A percentile compares a stretch with the other conserved stretches of the same genome.
Conservation (phyloP, 1,139 yeast genomes). For the Wickerhamiella infanticola region DNA sequence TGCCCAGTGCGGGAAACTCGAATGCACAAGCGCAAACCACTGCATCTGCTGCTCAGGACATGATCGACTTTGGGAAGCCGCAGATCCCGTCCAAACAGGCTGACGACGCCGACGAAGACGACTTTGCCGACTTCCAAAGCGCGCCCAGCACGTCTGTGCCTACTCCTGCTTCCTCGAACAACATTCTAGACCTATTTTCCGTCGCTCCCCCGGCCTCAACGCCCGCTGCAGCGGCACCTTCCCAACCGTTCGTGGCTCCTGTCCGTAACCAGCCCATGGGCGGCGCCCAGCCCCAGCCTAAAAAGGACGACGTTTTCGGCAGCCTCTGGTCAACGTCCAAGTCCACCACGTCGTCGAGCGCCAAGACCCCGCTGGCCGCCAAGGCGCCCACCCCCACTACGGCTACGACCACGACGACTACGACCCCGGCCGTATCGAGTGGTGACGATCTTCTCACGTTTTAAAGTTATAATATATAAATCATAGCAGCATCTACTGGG, state of each 20-base stretch:
- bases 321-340: constrained; percentile 58
- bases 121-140: constrained; percentile 86
- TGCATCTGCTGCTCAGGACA: constrained; percentile 10
- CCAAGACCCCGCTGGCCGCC: constrained; percentile 17
- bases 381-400: constrained; percentile 9
- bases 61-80: constrained; percentile 1
- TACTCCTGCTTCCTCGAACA: constrained; percentile 13
- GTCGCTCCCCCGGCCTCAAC: constrained; percentile 3
- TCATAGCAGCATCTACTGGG: background rate
- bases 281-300: constrained; percentile 23
- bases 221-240: background rate
- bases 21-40: constrained; percentile 10
- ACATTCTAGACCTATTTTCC: constrained; percentile 15
- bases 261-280: constrained; percentile 15
- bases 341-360: constrained; percentile 9
- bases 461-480: constrained; percentile 4
- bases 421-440: constrained; percentile 6
- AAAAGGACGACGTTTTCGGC: constrained; percentile 69
- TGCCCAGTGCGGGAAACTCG: constrained; percentile 3
- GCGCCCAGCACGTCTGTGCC: constrained; percentile 31
- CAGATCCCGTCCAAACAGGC: constrained; percentile 11
- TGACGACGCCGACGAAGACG: constrained; percentile 51
- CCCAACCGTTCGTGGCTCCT: background rate
- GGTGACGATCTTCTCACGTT: constrained; percentile 18
- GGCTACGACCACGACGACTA: constrained; percentile 10